Evolutionary conservation across 1,284 basidiomycete species (phyloP).

Genomic region (Phylloporus sp.): DNA sequence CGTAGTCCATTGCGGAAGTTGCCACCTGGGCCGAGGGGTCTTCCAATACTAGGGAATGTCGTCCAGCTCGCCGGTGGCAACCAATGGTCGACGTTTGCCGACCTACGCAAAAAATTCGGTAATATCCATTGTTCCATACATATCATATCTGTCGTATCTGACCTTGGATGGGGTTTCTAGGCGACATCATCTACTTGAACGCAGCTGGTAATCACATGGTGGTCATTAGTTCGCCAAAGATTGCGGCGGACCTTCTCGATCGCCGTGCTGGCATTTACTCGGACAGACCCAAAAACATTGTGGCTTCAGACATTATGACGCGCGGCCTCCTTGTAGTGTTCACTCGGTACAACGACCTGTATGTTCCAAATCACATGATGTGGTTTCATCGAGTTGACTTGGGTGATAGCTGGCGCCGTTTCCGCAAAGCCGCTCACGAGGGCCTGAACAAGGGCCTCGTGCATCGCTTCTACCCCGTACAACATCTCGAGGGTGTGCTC

Average conservation of each 20-base stretch:
- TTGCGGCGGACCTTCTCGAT: neutral
- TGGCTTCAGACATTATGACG: neutral
- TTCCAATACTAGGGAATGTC: constrained; percentile 6
- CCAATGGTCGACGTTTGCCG: constrained; percentile 4
- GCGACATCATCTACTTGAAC: neutral
- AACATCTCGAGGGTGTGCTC: constrained; percentile 11
- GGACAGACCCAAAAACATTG: neutral
- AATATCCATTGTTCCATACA: neutral
- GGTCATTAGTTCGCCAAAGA: neutral
- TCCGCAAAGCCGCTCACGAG: constrained; percentile 10
- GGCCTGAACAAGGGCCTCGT: constrained; percentile 6
- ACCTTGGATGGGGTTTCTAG: no score
- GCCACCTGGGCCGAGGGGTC: neutral
- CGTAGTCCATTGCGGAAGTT: constrained; percentile 4
- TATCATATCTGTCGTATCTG: no score
- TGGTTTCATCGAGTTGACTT: no score
- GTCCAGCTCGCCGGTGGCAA: constrained; percentile 1
- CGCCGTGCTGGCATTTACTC: neutral
- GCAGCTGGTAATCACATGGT: neutral
- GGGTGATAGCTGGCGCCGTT: constrained; percentile 6
- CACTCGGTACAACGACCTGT: neutral
- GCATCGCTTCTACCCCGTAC: constrained; percentile 7
- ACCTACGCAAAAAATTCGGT: constrained; percentile 3
- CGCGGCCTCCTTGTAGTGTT: neutral
- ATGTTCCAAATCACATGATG: neutral